phyloP scores from a whole-genome alignment of 345 rosid species.

The Arabidopsis arenosa region DNA sequence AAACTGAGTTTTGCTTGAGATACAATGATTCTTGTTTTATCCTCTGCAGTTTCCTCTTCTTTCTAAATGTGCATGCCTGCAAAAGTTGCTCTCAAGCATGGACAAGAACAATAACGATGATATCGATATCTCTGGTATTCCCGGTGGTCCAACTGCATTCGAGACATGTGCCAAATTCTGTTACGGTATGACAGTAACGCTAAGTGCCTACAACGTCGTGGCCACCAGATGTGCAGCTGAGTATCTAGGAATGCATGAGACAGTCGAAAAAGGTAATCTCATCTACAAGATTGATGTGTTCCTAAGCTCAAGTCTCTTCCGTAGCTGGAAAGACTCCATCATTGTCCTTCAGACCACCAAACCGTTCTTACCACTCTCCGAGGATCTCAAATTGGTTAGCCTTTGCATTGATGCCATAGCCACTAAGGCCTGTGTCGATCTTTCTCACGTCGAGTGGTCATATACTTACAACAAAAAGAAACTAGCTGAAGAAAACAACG shows the following conservation, averaged over 20 bases:
- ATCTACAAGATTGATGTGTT: conserved; percentile 83
- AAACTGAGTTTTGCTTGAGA: not conserved
- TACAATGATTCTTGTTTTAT: conserved; percentile 28
- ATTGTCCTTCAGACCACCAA: conserved; percentile 72
- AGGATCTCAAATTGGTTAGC: conserved; percentile 66
- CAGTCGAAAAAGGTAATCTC: conserved; percentile 79
- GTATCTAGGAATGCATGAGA: conserved; percentile 80
- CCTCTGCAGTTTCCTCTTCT: conserved; percentile 80
- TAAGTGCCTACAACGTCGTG: conserved; percentile 77
- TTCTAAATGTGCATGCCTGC: conserved; percentile 70
- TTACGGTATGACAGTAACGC: conserved; percentile 82
- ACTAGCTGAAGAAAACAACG: conserved; percentile 63
- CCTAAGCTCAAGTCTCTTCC: conserved; percentile 71
- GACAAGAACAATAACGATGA: conserved; percentile 57
- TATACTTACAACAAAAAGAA: conserved; percentile 77
- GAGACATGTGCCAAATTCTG: conserved; percentile 90
- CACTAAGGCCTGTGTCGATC: conserved; percentile 62
- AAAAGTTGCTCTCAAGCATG: conserved; percentile 57
- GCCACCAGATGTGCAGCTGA: conserved; percentile 82
- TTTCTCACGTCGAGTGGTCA: conserved; percentile 83
- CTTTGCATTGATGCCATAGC: conserved; percentile 76
- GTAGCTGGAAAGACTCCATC: conserved; percentile 93
- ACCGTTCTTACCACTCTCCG: conserved; percentile 60
- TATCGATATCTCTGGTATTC: conserved; percentile 68
- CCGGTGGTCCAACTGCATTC: conserved; percentile 80